Base-by-base conservation (phyloP, 2,329 filamentous ascomycete genomes). In the Botrytis porri region DNA sequence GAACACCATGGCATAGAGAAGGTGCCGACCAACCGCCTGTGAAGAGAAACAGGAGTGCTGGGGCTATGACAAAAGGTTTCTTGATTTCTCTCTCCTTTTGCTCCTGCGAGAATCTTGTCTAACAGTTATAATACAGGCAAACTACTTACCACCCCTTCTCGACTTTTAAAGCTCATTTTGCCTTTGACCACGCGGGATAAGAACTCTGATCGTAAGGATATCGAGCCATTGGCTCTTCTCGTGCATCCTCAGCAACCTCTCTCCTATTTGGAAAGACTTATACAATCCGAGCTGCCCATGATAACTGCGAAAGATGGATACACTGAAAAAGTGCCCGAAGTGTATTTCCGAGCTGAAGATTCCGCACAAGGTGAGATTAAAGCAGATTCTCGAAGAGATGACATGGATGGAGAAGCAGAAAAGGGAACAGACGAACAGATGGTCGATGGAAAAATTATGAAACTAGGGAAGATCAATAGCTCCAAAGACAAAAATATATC, bases 241-340 rank as follows among this genome's bases (percentile, higher is more conserved):
- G 87, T 97, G 0, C 95, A 97, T 78, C 94, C 95, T 0, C 93
- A 97, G 75, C 95, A 98, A 80, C 95, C 95, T 0, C 86, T 98
- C 4, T 97, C 93, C 14, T 97, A 97, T 81, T 89, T 97, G 60
- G 93, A 97, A 81, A 89, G 93, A 14, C 84, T 98, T 4, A 95
- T 98, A 64, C 95, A 97, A 80, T 92, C 93, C 70, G 95, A 97
- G 81, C 85, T 97, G 0, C 88, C 89, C 0, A 85, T 95, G 7
- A 85, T 88, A 1, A 87, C 87, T 1, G 84, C 87, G 1, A 87
- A 88, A 73, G 82, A 89, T 65, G 88, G 91, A 14, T 88, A 89
- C 10, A 70, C 37, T 14, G 89, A 93, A 75, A 90, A 91, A 75
- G 87, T 93, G 1, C 93, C 94, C 0, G 88, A 86, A 51, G 88